Evolutionary conservation across 805 yeast genomes (phyloP), one percentile per base, ranked within the genome.

Genomic region (Sungouiella thailandica): DNA sequence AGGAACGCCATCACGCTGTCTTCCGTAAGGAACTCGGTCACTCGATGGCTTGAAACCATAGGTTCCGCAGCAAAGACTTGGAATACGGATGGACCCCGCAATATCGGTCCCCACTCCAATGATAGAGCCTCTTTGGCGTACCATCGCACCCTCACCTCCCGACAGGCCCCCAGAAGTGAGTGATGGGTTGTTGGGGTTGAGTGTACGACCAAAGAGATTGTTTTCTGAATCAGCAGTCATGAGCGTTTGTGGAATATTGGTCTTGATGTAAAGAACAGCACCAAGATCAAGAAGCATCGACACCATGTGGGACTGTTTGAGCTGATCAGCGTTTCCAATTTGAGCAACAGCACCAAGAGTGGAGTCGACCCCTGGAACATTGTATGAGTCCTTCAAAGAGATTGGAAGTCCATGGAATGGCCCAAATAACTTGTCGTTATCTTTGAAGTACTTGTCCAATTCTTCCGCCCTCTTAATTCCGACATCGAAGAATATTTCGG

Each of bases 311-410:
- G 40, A 41, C 14, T 31, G 31, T 22, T 37, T 41, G 44, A 42
- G 56, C 44, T 55, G 61, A 10, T 60, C 58, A 22, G 68, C 70
- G 37, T 64, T 66, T 4, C 80, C 81, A 44, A 71, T 53, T 12
- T 5, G 8, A n/a, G 4, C 19, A 4, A 12, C 5, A 7, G 15
- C 3, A 5, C 29, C 29, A 11, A 15, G 5, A 9, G 74, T 52
- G 5, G 79, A 58, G n/a, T 67, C 68, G 11, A 62, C 58, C 2
- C 78, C 80, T 32, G 56, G 56, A 29, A 76, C 43, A 34, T 68
- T 60, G 31, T 68, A 53, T 25, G 62, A 62, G 39, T 72, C 78
- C 46, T 65, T 65, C 25, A 65, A 35, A 0, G 57, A 50, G 2
- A 57, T 32, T 1, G 58, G 55, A 16, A 57, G 29, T 1, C 62